These are phyloP conservation scores for Gonium pectorale DNA, from an alignment of 139 green algal species.

Conservation along the genomic window DNA sequence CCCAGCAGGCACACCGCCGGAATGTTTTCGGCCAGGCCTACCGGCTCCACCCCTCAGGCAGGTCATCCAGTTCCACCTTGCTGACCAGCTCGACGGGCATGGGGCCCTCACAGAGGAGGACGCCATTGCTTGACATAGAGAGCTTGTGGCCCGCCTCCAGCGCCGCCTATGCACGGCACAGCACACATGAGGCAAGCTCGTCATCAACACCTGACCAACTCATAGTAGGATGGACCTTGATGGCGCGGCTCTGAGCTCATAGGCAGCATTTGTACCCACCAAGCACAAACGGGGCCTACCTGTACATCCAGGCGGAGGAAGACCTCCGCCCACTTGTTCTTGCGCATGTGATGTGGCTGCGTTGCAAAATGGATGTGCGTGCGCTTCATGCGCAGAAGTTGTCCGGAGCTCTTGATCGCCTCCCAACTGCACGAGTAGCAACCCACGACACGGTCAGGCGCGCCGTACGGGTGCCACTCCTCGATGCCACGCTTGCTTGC, in stretches of 20 bases:
- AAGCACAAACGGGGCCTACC: too few species aligned
- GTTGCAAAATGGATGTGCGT: constrained; percentile 86
- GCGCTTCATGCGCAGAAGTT: constrained; percentile 71
- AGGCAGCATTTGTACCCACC: too few species aligned
- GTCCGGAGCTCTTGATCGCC: constrained; percentile 65
- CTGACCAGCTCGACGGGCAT: constrained; percentile 65
- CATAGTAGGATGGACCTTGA: too few species aligned
- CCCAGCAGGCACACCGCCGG: too few species aligned
- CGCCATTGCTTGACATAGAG: constrained; percentile 69
- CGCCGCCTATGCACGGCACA: constrained; percentile 49
- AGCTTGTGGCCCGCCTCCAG: constrained; percentile 66
- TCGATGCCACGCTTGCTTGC: background rate
- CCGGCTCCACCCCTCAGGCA: constrained; percentile 48
- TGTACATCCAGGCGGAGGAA: constrained; percentile 65
- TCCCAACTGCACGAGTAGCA: constrained; percentile 62
- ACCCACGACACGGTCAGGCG: too few species aligned
- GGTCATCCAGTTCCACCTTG: constrained; percentile 33
- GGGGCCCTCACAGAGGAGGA: constrained; percentile 74
- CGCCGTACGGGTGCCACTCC: too few species aligned
- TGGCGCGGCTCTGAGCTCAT: too few species aligned
- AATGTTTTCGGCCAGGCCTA: too few species aligned
- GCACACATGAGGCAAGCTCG: too few species aligned
- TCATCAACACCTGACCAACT: too few species aligned
- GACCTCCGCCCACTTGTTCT: constrained; percentile 68
- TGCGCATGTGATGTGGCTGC: constrained; percentile 59